phyloP scores from a whole-genome alignment of 2,329 filamentous ascomycete genomes.

The Truncatella angustata region DNA sequence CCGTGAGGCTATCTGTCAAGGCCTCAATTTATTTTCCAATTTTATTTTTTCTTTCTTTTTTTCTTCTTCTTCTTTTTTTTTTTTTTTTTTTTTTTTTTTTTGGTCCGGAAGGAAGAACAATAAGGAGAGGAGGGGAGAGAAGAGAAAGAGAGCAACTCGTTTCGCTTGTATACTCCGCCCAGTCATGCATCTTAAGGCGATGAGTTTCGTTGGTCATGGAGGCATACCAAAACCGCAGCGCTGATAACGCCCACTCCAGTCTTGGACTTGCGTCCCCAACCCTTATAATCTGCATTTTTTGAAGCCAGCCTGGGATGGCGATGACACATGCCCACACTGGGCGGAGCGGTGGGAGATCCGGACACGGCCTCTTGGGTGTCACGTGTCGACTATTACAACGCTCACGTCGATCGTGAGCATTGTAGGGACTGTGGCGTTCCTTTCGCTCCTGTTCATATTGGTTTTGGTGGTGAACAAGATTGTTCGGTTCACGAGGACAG shows the following conservation, averaged over 20 bases:
- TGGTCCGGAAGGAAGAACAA: too few species aligned
- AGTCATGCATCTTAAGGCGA: too few species aligned
- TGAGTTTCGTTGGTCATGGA: too few species aligned
- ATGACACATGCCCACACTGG: slow-evolving; percentile 51
- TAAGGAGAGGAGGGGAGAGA: too few species aligned
- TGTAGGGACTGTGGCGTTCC: slow-evolving; percentile 21
- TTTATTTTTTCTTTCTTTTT: neutral
- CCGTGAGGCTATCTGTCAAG: slow-evolving; percentile 4
- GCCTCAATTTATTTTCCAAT: neutral
- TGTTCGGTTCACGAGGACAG: neutral
- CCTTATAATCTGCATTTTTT: slow-evolving; percentile 41
- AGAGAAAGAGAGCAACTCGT: too few species aligned
- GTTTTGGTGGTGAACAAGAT: slow-evolving; percentile 12
- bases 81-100: too few species aligned
- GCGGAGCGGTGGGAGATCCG: slow-evolving; percentile 40
- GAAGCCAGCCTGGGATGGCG: slow-evolving; percentile 45
- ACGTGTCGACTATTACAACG: slow-evolving; percentile 37
- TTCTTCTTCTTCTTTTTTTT: too few species aligned
- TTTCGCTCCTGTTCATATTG: slow-evolving; percentile 14
- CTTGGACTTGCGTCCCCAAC: slow-evolving; percentile 55
- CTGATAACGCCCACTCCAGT: slow-evolving; percentile 30
- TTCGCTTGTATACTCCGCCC: too few species aligned
- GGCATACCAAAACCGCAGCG: neutral
- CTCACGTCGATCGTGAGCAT: slow-evolving; percentile 30
- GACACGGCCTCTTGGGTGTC: slow-evolving; percentile 31